A percentile compares a stretch with the other conserved stretches of the same genome.
These are phyloP conservation scores for Erodium moschatum DNA, from an alignment of 441 rosid genomes.

Conservation along the genomic window DNA sequence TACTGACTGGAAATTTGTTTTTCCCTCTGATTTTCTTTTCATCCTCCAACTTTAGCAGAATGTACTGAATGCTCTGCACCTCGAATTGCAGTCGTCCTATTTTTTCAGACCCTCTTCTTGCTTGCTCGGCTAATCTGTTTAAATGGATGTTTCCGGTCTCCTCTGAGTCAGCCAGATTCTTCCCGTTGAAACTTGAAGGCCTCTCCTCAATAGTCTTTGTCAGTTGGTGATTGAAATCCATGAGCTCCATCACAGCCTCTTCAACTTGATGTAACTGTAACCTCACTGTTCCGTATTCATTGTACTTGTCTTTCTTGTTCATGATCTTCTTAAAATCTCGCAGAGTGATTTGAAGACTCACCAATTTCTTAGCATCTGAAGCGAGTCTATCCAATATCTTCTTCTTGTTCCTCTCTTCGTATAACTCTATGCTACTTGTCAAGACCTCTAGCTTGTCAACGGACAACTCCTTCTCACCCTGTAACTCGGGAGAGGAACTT, in stretches of 20 bases:
- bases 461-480: constrained; percentile 40
- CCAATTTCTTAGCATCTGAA: constrained; percentile 57
- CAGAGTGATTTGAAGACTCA: constrained; percentile 43
- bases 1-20: constrained; percentile 39
- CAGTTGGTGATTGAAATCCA: constrained; percentile 40
- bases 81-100: constrained; percentile 61
- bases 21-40: constrained; percentile 47
- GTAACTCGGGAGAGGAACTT: constrained; percentile 30
- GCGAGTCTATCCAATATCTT: constrained; percentile 59
- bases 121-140: constrained; percentile 47
- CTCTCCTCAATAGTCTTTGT: constrained; percentile 43
- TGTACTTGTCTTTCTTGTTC: constrained; percentile 38
- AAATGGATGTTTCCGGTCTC: constrained; percentile 30
- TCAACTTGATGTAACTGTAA: constrained; percentile 56
- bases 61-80: constrained; percentile 55
- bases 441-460: constrained; percentile 48
- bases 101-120: constrained; percentile 56
- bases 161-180: constrained; percentile 18
- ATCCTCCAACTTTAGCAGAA: constrained; percentile 62
- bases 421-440: constrained; percentile 27
- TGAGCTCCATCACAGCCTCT: constrained; percentile 47
- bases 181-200: constrained; percentile 17
- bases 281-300: constrained; percentile 45
- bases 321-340: constrained; percentile 53
- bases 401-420: constrained; percentile 32